phyloP scores from a whole-genome alignment of 768 basidiomycete genomes.

The Hygrophorus pudorinus region DNA sequence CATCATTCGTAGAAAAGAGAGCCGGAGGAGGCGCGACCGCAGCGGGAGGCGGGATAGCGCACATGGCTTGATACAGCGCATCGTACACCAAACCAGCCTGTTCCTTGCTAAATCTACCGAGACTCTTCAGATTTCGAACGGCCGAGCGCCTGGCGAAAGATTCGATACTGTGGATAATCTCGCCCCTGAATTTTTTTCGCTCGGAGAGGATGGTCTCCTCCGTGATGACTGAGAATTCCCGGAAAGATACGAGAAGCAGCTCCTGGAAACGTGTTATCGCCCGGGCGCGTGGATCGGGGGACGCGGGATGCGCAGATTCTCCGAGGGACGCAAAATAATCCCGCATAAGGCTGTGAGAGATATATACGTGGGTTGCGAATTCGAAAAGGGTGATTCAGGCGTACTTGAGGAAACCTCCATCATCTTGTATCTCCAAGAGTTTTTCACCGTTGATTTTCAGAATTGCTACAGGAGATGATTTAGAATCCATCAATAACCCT shows the following conservation, averaged over 20 bases:
- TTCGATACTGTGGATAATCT: conserved; percentile 90
- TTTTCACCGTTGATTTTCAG: conserved; percentile 96
- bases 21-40: conserved; percentile 36
- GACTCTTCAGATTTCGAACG: conserved; percentile 71
- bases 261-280: conserved; percentile 98
- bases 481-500: conserved; percentile 5
- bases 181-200: conserved; percentile 74
- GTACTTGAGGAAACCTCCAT: conserved; percentile 92
- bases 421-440: conserved; percentile 87
- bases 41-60: conserved; percentile 60
- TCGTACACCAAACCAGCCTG: conserved; percentile 89
- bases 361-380: conserved; percentile 1
- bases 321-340: conserved; percentile 91
- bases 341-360: conserved; percentile 67
- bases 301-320: conserved; percentile 87
- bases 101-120: conserved; percentile 79
- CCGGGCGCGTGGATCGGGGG: conserved; percentile 78
- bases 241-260: conserved; percentile 90
- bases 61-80: conserved; percentile 79
- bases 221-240: conserved; percentile 93
- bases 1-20: conserved; percentile 48
- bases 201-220: conserved; percentile 89
- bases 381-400: conserved; percentile 12
- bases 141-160: conserved; percentile 89
- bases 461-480: conserved; percentile 49